These are phyloP conservation scores for Aspergillus fischeri DNA, from an alignment of 2,329 filamentous ascomycete species.

Conservation along the genomic window DNA sequence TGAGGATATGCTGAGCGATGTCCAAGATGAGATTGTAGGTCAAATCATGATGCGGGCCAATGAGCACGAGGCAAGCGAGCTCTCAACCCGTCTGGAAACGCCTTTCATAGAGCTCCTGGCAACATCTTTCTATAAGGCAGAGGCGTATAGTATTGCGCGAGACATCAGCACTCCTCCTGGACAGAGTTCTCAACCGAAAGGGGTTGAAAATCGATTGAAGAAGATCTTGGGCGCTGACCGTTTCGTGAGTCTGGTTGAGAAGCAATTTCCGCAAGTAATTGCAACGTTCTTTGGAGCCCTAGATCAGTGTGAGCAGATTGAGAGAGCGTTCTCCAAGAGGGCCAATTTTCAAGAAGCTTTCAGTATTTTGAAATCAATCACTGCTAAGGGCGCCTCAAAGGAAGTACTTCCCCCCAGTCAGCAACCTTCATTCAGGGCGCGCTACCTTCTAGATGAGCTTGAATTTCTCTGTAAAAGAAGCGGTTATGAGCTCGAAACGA, in stretches of 20 bases:
- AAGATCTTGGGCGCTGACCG: slow-evolving; percentile 63
- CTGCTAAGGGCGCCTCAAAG: slow-evolving; percentile 61
- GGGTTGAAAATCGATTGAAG: slow-evolving; percentile 62
- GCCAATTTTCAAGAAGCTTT: slow-evolving; percentile 58
- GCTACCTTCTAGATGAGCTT: slow-evolving; percentile 70
- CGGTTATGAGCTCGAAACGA: slow-evolving; percentile 56
- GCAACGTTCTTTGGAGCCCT: slow-evolving; percentile 71
- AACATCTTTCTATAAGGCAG: slow-evolving; percentile 68
- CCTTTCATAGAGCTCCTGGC: slow-evolving; percentile 57
- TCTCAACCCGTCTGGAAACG: slow-evolving; percentile 57
- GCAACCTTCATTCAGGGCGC: slow-evolving; percentile 80
- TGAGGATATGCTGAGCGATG: slow-evolving; percentile 63
- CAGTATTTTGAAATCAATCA: slow-evolving; percentile 65
- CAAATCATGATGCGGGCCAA: slow-evolving; percentile 79
- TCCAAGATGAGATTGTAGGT: slow-evolving; percentile 72
- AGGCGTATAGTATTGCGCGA: slow-evolving; percentile 79
- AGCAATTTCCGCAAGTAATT: slow-evolving; percentile 72
- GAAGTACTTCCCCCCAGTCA: slow-evolving; percentile 69
- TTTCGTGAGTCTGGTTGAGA: slow-evolving; percentile 61
- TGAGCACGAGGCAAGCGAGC: slow-evolving; percentile 56
- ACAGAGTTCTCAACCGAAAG: slow-evolving; percentile 46
- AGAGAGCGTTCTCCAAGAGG: slow-evolving; percentile 61
- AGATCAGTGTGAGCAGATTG: slow-evolving; percentile 70
- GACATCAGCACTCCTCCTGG: slow-evolving; percentile 55
- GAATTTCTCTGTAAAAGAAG: slow-evolving; percentile 72